phyloP scores from a whole-genome alignment of 495 filamentous ascomycete species.

The Penicillium herquei region DNA sequence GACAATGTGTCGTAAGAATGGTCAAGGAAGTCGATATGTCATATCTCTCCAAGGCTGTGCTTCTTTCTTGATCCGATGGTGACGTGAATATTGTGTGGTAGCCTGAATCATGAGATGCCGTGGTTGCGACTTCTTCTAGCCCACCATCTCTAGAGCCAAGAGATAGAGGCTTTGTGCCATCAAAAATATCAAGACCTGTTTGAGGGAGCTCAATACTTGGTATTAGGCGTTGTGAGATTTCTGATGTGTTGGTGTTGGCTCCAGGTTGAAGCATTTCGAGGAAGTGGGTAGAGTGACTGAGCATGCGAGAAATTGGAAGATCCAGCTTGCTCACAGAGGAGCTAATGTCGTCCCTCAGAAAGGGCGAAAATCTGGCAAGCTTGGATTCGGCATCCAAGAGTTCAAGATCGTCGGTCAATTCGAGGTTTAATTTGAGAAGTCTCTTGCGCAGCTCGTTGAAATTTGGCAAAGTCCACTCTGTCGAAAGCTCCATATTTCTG shows the following conservation, averaged over 20 bases:
- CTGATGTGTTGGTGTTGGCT: background rate
- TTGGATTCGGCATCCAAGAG: constrained; percentile 5
- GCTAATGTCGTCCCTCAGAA: background rate
- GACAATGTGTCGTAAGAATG: constrained; percentile 16
- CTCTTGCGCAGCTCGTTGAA: constrained; percentile 1
- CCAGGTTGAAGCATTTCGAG: constrained; percentile 12
- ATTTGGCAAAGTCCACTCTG: background rate
- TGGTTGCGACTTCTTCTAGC: constrained; percentile 1
- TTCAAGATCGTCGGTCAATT: constrained; percentile 20
- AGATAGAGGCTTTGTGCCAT: background rate
- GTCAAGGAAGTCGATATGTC: constrained; percentile 12
- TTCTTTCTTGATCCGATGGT: background rate
- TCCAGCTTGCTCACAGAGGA: constrained; percentile 7
- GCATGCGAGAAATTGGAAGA: constrained; percentile 20
- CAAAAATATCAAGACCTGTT: background rate
- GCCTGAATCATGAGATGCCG: constrained; percentile 12
- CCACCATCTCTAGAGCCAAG: background rate
- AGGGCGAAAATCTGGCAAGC: background rate
- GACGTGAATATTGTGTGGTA: constrained; percentile 7
- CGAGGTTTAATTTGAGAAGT: constrained; percentile 15
- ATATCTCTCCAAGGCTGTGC: background rate
- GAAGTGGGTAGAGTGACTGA: constrained; percentile 19
- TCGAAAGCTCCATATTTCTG: background rate
- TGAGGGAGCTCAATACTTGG: background rate
- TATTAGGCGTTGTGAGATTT: background rate